phyloP scores from a whole-genome alignment of 73 alveolate species.

The Effrenium voratum region DNA sequence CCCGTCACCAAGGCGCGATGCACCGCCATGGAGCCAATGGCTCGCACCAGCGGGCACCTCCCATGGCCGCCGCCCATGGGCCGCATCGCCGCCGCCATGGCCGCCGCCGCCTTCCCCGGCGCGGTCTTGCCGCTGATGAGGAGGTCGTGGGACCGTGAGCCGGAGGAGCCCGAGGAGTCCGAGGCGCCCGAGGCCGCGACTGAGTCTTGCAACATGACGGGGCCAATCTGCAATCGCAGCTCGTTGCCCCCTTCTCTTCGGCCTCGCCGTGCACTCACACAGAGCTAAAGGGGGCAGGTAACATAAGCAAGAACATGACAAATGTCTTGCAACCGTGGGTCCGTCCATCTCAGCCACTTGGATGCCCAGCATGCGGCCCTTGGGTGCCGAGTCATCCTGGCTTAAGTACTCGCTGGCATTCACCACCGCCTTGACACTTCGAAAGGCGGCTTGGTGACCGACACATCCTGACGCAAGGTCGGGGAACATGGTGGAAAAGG shows the following conservation, averaged over 20 bases:
- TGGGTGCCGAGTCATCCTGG: conserved; percentile 27
- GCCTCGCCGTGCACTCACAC: not conserved
- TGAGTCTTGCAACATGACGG: not conserved
- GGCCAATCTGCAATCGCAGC: conserved; percentile 41
- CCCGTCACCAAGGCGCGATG: conserved; percentile 56
- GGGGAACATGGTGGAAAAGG: not conserved
- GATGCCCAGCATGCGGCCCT: conserved; percentile 44
- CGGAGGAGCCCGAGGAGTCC: not conserved
- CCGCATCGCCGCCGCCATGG: conserved; percentile 86
- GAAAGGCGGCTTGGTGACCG: conserved; percentile 61
- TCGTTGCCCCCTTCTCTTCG: not conserved
- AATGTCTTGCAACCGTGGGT: not conserved
- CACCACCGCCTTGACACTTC: conserved; percentile 54
- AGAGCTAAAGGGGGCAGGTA: not conserved
- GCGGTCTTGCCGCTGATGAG: conserved; percentile 37
- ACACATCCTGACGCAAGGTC: no score
- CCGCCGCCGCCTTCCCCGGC: conserved; percentile 87
- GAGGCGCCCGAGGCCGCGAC: not conserved
- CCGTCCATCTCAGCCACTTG: not conserved
- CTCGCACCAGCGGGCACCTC: conserved; percentile 60
- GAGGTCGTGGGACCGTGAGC: not conserved
- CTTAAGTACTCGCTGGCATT: conserved; percentile 36
- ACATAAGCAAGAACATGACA: not conserved
- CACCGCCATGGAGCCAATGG: conserved; percentile 56
- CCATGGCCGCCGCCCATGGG: conserved; percentile 89